Percentiles rank a stretch among this genome's conserved stretches.
phyloP scores from a whole-genome alignment of 768 basidiomycete species.

The Serendipita sp. region DNA sequence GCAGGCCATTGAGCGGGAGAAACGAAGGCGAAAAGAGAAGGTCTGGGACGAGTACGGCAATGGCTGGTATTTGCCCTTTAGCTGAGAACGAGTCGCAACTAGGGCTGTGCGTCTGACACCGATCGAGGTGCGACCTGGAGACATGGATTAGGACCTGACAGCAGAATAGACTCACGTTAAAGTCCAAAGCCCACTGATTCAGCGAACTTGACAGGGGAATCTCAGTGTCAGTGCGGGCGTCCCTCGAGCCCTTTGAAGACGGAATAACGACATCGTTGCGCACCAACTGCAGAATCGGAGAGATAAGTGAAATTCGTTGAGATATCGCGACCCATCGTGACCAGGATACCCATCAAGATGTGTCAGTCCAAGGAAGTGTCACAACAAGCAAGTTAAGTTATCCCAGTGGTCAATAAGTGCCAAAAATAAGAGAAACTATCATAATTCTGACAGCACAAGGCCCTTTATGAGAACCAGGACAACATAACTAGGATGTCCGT shows the following conservation, averaged over 20 bases:
- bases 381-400: no score
- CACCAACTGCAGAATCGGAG: slow-evolving; percentile 15
- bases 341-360: no score
- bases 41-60: not conserved
- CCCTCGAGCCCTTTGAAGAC: slow-evolving; percentile 4
- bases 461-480: no score
- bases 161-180: slow-evolving; percentile 40
- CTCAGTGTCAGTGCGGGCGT: not conserved
- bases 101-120: not conserved
- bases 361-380: no score
- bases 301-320: not conserved
- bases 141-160: not conserved
- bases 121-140: not conserved
- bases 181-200: slow-evolving; percentile 96
- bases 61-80: no score
- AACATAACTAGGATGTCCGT: no score
- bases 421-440: no score
- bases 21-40: not conserved
- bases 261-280: slow-evolving; percentile 12
- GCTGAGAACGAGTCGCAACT: not conserved
- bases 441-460: no score
- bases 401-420: no score
- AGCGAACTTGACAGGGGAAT: slow-evolving; percentile 46
- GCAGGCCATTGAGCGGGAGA: no score
- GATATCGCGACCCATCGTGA: no score